Base-by-base conservation (phyloP, 257 asterid genomes). In the Voacanga thouarsii region DNA sequence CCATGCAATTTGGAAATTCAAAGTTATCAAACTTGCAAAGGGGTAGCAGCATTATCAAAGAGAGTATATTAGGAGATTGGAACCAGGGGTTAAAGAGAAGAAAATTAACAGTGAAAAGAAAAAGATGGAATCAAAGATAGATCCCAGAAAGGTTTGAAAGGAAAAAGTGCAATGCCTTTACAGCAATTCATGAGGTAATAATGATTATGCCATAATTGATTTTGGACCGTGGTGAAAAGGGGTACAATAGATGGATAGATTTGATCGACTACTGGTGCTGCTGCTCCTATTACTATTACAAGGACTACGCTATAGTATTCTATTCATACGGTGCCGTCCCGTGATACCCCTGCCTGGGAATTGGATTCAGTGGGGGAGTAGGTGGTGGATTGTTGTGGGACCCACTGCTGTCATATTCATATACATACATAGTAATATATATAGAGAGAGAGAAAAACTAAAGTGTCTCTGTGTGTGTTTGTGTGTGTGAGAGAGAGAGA, bases 131-230 rank as follows among this genome's bases (percentile, higher is more conserved):
- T 75, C 84, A 75, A 83, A 71, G 67, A 33, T 74, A 12, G 84
- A 83, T 89, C 91, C 79, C 83, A 79, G 82, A 89, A 90, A 84
- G 85, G 83, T 75, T 81, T 84, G 80, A 82, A 71, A 28, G 79
- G 69, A 64, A 83, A 92, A 90, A 89, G 96, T 84, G 83, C 79
- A 83, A 75, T 18, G 82, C 84, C 92, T 91, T 92, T 90, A 81
- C 89, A 87, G 90, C 88, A 87, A 87, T 74, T 86, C 87, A 82
- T 89, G 82, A 85, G 80, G 87, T 87, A 84, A 90, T 86, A 91
- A 93, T 93, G 89, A 91, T 91, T 88, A 83, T 76, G 89, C 89
- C 85, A 93, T 89, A 85, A 92, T 91, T 87, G 80, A 59, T 41
- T 82, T 83, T 84, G 85, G 88, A 82, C 89, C 81, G 21, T 64